Conservation (phyloP, 2,329 filamentous ascomycete species). For the Diaporthe longicolla region DNA sequence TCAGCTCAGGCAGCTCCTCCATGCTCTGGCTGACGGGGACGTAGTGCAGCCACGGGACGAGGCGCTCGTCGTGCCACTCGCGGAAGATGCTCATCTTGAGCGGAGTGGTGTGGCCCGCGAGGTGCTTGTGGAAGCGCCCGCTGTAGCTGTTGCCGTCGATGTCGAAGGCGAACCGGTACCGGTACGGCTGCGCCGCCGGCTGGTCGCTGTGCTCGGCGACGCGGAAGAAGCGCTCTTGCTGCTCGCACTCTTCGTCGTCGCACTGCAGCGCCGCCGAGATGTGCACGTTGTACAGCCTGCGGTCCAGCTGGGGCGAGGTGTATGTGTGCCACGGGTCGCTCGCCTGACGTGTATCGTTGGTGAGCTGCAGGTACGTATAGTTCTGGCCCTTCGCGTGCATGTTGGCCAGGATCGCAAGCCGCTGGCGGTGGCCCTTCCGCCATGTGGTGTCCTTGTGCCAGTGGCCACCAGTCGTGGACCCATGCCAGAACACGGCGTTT, state of each 20-base stretch:
- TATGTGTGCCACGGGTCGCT: slow-evolving; percentile 16
- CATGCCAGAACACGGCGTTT: slow-evolving; percentile 41
- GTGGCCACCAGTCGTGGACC: slow-evolving; percentile 40
- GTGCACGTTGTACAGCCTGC: slow-evolving; percentile 41
- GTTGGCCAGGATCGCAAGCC: slow-evolving; percentile 36
- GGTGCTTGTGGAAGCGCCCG: slow-evolving; percentile 65
- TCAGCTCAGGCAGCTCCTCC: slow-evolving; percentile 66
- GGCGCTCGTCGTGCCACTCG: slow-evolving; percentile 72
- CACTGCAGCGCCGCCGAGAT: slow-evolving; percentile 27
- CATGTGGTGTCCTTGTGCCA: slow-evolving; percentile 35
- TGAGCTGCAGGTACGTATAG: slow-evolving; percentile 24
- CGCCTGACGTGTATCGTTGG: not conserved
- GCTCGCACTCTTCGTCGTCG: slow-evolving; percentile 38
- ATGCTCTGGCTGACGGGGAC: slow-evolving; percentile 65
- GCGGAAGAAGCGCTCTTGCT: slow-evolving; percentile 44
- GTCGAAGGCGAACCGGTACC: slow-evolving; percentile 62
- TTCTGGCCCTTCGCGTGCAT: slow-evolving; percentile 5
- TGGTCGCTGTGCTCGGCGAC: not conserved
- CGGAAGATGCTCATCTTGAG: slow-evolving; percentile 67
- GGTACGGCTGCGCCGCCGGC: slow-evolving; percentile 47
- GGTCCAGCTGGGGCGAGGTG: slow-evolving; percentile 18
- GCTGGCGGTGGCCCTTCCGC: slow-evolving; percentile 36
- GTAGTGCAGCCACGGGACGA: slow-evolving; percentile 71
- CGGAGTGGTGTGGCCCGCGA: slow-evolving; percentile 61
- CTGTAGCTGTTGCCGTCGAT: slow-evolving; percentile 70